Conservation (phyloP, 768 basidiomycete species). For the Leucosporidium creatinivorum region DNA sequence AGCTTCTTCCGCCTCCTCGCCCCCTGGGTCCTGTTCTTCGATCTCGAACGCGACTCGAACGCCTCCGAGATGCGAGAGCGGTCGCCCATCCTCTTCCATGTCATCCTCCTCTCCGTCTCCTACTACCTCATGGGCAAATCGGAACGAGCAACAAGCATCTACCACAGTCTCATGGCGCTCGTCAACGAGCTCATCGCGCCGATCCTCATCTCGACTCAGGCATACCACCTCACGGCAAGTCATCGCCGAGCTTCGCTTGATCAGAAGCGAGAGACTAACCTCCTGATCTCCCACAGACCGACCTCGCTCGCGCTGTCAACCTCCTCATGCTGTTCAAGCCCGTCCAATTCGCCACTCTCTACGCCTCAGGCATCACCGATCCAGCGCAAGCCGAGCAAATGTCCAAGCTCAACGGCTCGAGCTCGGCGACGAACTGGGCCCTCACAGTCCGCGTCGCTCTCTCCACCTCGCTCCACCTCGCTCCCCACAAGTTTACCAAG, state of each 20-base stretch:
- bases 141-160: background rate
- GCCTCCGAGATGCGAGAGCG: background rate
- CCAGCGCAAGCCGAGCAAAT: background rate
- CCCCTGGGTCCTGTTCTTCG: background rate
- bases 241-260: background rate
- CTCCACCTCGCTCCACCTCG: background rate
- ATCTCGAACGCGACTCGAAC: background rate
- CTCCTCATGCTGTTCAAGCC: constrained; percentile 2
- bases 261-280: no score
- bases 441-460: background rate
- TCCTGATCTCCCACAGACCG: background rate
- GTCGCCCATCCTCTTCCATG: constrained; percentile 21
- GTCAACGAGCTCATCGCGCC: constrained; percentile 8
- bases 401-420: constrained; percentile 1
- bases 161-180: background rate
- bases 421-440: background rate
- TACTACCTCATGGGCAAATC: background rate
- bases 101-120: constrained; percentile 6
- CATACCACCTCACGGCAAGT: background rate
- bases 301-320: background rate
- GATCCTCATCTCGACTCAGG: background rate
- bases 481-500: background rate
- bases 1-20: constrained; percentile 4
- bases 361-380: background rate
- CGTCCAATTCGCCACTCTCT: constrained; percentile 4